These are phyloP conservation scores for Nothophytophthora sp. DNA, from an alignment of 352 stramenopile genomes.

Conservation along the genomic window DNA sequence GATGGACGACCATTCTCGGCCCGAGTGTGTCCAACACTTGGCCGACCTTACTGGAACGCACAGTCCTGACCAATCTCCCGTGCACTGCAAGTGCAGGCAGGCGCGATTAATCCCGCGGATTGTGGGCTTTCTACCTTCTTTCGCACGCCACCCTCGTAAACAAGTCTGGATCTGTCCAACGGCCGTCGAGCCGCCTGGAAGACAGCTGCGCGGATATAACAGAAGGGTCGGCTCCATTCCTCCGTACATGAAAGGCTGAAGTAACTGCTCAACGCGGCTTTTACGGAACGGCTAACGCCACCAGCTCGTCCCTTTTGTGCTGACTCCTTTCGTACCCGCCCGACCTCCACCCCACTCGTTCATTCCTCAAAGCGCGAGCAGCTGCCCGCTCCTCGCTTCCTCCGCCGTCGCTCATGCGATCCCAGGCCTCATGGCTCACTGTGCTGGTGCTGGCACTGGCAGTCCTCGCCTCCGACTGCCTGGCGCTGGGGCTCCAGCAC, in stretches of 20 bases:
- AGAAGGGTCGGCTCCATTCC: too few relatives aligned
- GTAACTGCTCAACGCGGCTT: slow-evolving; percentile 10
- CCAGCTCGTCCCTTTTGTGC: slow-evolving; percentile 6
- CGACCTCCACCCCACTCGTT: too few relatives aligned
- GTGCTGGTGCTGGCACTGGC: slow-evolving; percentile 11
- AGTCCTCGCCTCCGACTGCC: not conserved
- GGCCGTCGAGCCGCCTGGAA: too few relatives aligned
- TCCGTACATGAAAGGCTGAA: not conserved
- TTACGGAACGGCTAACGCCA: slow-evolving; percentile 6
- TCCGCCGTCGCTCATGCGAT: slow-evolving; percentile 1
- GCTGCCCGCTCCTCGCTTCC: slow-evolving; percentile 5
- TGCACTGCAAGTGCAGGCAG: too few relatives aligned
- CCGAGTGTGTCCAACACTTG: too few relatives aligned
- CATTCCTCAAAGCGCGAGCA: slow-evolving; percentile 11
- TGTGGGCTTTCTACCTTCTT: too few relatives aligned
- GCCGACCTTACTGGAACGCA: too few relatives aligned
- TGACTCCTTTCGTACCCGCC: slow-evolving; percentile 1
- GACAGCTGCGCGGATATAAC: slow-evolving; percentile 10
- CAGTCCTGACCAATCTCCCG: too few relatives aligned
- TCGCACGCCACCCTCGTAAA: too few relatives aligned
- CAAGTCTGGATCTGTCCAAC: too few relatives aligned
- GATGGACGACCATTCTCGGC: too few relatives aligned
- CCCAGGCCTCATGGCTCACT: slow-evolving; percentile 1
- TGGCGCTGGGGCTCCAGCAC: slow-evolving; percentile 2
- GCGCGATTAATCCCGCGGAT: too few relatives aligned